Conservation (phyloP, 441 rosid genomes). For the Aquilaria agallochum region DNA sequence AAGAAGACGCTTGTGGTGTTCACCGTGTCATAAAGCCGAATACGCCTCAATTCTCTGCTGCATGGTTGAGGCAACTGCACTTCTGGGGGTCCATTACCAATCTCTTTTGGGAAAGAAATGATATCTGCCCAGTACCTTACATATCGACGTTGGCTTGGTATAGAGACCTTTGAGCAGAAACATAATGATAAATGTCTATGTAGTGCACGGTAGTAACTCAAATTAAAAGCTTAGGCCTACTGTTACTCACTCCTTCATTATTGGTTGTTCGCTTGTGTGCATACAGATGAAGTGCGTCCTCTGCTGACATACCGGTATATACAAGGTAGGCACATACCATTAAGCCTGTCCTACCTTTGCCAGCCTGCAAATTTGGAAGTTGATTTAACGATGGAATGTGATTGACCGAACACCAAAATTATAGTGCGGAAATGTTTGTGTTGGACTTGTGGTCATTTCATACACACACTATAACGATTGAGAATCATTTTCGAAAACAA, state of each 20-base stretch:
- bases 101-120: constrained; percentile 37
- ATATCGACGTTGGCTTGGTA: constrained; percentile 92
- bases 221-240: background rate
- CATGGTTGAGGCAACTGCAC: constrained; percentile 55
- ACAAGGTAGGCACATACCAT: constrained; percentile 90
- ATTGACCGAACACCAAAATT: background rate
- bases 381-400: background rate
- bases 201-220: background rate
- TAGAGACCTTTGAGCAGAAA: constrained; percentile 57
- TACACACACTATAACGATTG: too few species aligned
- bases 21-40: constrained; percentile 72
- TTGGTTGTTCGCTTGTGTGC: constrained; percentile 83
- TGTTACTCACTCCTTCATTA: constrained; percentile 74
- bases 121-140: constrained; percentile 67
- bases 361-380: constrained; percentile 53
- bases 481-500: background rate
- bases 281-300: constrained; percentile 80
- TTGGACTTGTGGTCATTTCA: too few species aligned
- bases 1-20: constrained; percentile 71
- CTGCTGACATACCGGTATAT: constrained; percentile 70
- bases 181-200: background rate
- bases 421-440: background rate
- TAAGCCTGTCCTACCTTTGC: constrained; percentile 89
- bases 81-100: constrained; percentile 37
- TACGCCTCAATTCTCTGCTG: constrained; percentile 62